These are phyloP conservation scores for Maudiozyma turicensis DNA, from an alignment of 805 yeast genomes.

Conservation along the genomic window DNA sequence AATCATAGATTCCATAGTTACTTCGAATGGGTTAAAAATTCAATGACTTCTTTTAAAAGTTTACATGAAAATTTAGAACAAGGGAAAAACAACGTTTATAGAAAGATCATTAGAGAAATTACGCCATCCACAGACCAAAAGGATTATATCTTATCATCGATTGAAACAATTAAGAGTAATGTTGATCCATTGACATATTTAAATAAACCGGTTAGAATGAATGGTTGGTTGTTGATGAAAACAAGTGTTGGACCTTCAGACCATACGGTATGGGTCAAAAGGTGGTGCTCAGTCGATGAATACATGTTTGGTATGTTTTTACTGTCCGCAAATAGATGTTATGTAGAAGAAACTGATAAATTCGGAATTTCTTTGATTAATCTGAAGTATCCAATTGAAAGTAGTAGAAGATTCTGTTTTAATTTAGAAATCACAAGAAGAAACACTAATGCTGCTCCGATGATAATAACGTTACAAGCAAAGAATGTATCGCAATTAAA, in stretches of 20 bases:
- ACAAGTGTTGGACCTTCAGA: slow-evolving; percentile 43
- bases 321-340: slow-evolving; percentile 53
- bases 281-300: slow-evolving; percentile 73
- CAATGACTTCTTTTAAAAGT: slow-evolving; percentile 1
- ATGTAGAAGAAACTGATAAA: slow-evolving; percentile 82
- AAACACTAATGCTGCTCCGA: slow-evolving; percentile 15
- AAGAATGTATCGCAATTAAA: slow-evolving; percentile 61
- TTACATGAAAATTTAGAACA: slow-evolving; percentile 32
- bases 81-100: slow-evolving; percentile 54
- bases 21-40: slow-evolving; percentile 9
- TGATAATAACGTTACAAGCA: slow-evolving; percentile 51
- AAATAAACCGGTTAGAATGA: slow-evolving; percentile 38
- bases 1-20: slow-evolving; percentile 6
- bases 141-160: slow-evolving; percentile 37
- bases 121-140: slow-evolving; percentile 50
- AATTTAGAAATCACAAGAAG: slow-evolving; percentile 47
- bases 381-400: slow-evolving; percentile 41
- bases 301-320: slow-evolving; percentile 75
- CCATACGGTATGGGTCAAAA: slow-evolving; percentile 62
- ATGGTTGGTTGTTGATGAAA: slow-evolving; percentile 80
- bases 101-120: slow-evolving; percentile 38
- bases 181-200: not conserved
- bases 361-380: slow-evolving; percentile 69
- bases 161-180: slow-evolving; percentile 26
- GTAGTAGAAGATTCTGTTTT: slow-evolving; percentile 70